Conservation (phyloP, 306 rosid genomes). For the Sindora glabra region DNA sequence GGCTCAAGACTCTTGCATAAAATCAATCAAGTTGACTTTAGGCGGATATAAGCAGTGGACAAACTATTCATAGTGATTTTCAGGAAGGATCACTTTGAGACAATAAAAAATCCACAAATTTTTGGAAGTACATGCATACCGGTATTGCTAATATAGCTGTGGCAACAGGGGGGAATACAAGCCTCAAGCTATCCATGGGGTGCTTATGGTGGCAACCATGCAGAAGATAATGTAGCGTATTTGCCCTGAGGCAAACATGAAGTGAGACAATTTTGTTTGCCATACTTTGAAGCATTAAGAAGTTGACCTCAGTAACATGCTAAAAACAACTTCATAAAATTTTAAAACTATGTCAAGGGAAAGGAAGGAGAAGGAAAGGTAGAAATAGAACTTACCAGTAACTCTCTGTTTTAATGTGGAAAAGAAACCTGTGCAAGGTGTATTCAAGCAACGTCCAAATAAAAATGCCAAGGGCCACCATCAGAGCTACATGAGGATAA, state of each 20-base stretch:
- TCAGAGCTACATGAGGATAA: conserved; percentile 36
- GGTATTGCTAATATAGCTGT: conserved; percentile 69
- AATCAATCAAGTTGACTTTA: too few species aligned
- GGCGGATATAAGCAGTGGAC: neutral
- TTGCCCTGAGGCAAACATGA: conserved; percentile 55
- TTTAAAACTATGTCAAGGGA: neutral
- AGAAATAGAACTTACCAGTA: conserved; percentile 61
- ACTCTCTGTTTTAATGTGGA: conserved; percentile 81
- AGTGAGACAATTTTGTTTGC: neutral
- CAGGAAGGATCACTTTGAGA: neutral
- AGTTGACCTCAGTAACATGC: neutral
- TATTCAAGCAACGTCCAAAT: conserved; percentile 83
- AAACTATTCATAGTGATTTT: neutral
- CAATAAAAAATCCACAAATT: too few species aligned
- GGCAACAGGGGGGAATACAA: conserved; percentile 92
- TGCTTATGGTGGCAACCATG: conserved; percentile 99
- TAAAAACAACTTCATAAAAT: neutral
- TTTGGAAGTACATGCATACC: conserved; percentile 39
- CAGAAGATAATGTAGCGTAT: conserved; percentile 81
- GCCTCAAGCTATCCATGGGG: conserved; percentile 95
- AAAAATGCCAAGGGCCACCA: conserved; percentile 53
- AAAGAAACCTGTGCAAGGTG: conserved; percentile 78
- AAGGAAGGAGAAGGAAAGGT: neutral
- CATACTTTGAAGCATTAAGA: neutral
- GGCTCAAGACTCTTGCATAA: neutral